Conservation (phyloP, 2,329 filamentous ascomycete species). For the Geosmithia morbida region DNA sequence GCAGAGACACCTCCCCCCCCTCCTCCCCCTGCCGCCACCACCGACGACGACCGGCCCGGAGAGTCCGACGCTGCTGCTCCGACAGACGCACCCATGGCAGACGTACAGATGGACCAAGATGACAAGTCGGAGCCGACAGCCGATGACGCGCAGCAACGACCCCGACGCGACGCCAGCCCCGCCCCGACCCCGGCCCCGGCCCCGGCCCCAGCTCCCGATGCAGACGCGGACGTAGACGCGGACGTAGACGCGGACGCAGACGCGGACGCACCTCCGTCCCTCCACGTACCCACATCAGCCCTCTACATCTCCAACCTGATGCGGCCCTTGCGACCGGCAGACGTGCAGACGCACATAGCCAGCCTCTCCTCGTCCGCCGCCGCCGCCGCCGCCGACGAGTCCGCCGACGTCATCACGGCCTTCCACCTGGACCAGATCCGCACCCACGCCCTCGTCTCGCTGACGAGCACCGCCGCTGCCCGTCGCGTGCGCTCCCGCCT, state of each 20-base stretch:
- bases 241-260: not conserved
- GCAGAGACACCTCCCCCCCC: not conserved
- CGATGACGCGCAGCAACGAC: not conserved
- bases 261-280: slow-evolving; percentile 28
- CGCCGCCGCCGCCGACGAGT: slow-evolving; percentile 38
- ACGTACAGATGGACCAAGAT: not conserved
- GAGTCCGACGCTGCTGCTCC: slow-evolving; percentile 4
- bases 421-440: slow-evolving; percentile 77
- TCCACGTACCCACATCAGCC: slow-evolving; percentile 59
- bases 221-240: not conserved
- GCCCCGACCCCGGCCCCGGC: not conserved
- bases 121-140: no score
- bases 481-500: slow-evolving; percentile 61
- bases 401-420: slow-evolving; percentile 37
- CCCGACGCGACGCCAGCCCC: not conserved
- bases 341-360: slow-evolving; percentile 54
- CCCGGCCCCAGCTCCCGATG: slow-evolving; percentile 2
- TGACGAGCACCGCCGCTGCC: slow-evolving; percentile 55
- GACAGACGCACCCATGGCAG: slow-evolving; percentile 2
- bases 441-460: slow-evolving; percentile 74
- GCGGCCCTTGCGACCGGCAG: slow-evolving; percentile 60
- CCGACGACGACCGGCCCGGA: not conserved
- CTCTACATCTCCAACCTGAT: slow-evolving; percentile 87
- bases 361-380: slow-evolving; percentile 30
- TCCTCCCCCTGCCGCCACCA: not conserved